Conservation (phyloP, 768 basidiomycete genomes). For the Collybia nuda region DNA sequence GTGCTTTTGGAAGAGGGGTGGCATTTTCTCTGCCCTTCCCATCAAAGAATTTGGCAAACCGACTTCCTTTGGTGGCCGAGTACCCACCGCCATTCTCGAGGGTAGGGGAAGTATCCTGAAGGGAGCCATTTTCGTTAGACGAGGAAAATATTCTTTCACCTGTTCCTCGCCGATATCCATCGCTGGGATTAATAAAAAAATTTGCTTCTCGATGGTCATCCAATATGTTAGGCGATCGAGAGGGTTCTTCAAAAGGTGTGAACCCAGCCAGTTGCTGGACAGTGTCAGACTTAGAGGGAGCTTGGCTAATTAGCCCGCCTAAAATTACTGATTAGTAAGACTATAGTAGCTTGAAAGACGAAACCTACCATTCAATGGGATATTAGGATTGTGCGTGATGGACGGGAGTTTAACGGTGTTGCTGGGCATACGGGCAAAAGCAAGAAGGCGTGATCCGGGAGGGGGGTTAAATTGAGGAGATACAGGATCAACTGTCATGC, state of each 20-base stretch:
- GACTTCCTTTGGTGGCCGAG: conserved; percentile 68
- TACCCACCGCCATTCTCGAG: conserved; percentile 40
- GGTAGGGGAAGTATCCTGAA: conserved; percentile 10
- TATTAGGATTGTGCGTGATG: conserved; percentile 11
- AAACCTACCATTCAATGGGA: conserved; percentile 24
- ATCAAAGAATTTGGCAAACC: conserved; percentile 88
- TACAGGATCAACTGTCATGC: conserved; percentile 3
- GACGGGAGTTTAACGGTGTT: conserved; percentile 26
- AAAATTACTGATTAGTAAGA: not conserved
- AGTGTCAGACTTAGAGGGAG: conserved; percentile 24
- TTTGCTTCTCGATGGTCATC: conserved; percentile 22
- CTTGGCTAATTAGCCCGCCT: conserved; percentile 6
- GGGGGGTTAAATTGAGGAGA: conserved; percentile 44
- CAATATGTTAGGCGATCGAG: conserved; percentile 20
- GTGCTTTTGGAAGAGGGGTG: conserved; percentile 32
- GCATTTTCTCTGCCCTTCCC: conserved; percentile 55
- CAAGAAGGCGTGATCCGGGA: conserved; percentile 49
- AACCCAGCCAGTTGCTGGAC: conserved; percentile 37
- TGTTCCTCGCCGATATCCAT: conserved; percentile 12
- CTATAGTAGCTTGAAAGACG: not conserved
- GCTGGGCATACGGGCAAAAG: conserved; percentile 35
- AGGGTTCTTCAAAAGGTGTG: conserved; percentile 58
- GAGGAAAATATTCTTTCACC: conserved; percentile 19
- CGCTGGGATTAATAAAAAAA: conserved; percentile 5
- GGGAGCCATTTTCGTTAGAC: conserved; percentile 9